Evolutionary conservation across 2,329 filamentous ascomycete species (phyloP), one percentile per base, ranked within the genome.

Genomic region (Hawksworthiomyces lignivorus): DNA sequence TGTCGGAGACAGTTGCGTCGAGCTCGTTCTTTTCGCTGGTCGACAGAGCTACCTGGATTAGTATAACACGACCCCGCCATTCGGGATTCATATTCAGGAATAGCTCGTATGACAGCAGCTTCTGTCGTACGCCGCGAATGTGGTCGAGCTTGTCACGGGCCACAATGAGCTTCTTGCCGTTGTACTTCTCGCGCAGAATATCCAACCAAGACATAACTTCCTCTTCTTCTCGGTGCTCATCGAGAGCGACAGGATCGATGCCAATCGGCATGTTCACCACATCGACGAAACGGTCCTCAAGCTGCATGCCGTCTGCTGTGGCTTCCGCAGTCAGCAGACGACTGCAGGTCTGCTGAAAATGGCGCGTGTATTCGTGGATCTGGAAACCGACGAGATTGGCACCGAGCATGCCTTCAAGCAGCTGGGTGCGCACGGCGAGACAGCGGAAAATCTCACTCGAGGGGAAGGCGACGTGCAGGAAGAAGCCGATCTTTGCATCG

Each of bases 401-500:
- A 9, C 90, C 90, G 1, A 97, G 77, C 70, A 97, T 90, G 42
- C 92, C 90, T 53, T 95, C 84, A 2, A 97, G 74, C 9, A 97
- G 74, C 61, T 95, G 77, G 52, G 84, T 89, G 45, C 90, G 84
- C 10, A 87, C 82, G 3, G 90, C 86, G 18, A 97, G 67, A 60
- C 90, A 97, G 36, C 90, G 79, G 65, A 97, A 97, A 1, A 97
- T 87, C 56, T 97, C 90, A 0, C 90, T 96, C 0, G 90, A 96
- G 1, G 90, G 90, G 62, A 97, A 97, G 0, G 90, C 88, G 21
- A 88, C 87, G 58, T 97, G 90, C 14, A 97, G 68, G 66, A 96
- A 97, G 68, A 97, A 92, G 10, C 90, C 90, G 53, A 97, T 96
- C 65, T 94, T 85, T 14, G 90, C 90, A 50, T 96, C 87, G 0